Base-by-base conservation (phyloP, 495 filamentous ascomycete species). In the Corynascus novoguineensis region DNA sequence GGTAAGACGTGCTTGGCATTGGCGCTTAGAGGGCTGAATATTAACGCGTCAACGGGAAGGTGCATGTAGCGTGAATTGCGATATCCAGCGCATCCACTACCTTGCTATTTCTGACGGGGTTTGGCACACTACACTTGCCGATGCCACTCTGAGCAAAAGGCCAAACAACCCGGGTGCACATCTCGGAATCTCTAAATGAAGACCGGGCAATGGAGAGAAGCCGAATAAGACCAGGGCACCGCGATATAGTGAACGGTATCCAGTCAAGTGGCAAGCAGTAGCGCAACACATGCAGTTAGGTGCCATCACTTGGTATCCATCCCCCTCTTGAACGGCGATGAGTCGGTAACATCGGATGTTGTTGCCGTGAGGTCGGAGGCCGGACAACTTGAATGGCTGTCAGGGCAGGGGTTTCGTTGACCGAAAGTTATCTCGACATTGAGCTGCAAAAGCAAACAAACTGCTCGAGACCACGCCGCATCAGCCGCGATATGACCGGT, bases 391-490 rank as follows among this genome's bases (percentile, higher is more conserved):
- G 47, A 22, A 8, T 50, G 19, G 29, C 24, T 12, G 15, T 15
- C 25, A 19, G 25, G n/a, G 19, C 42, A 48, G 53, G 53, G 42
- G 44, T 40, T 22, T 6, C 24, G 28, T 35, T 7, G n/a, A 22
- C 21, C 46, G 51, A 35, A 21, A 27, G 28, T 15, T 14, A 1
- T 40, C 10, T 0, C 24, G 3, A 28, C 3, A 19, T 29, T n/a
- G n/a, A n/a, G 9, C 32, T 50, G 35, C 31, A 28, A 48, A 44
- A 48, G 53, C 53, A 40, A 38, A 45, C 38, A 54, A 22, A 54
- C 19, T 38, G 32, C 12, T 17, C 15, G 25, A n/a, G 9, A 32
- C 31, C 1, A 28, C 7, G 22, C 14, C 29, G 8, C 24, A 14
- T 17, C 22, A 24, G n/a, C 21, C 14, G 32, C 4, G 17, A n/a